Evolutionary conservation across 2,329 filamentous ascomycete genomes (phyloP), one percentile per base, ranked within the genome.

Genomic region (Penicillium polonicum): DNA sequence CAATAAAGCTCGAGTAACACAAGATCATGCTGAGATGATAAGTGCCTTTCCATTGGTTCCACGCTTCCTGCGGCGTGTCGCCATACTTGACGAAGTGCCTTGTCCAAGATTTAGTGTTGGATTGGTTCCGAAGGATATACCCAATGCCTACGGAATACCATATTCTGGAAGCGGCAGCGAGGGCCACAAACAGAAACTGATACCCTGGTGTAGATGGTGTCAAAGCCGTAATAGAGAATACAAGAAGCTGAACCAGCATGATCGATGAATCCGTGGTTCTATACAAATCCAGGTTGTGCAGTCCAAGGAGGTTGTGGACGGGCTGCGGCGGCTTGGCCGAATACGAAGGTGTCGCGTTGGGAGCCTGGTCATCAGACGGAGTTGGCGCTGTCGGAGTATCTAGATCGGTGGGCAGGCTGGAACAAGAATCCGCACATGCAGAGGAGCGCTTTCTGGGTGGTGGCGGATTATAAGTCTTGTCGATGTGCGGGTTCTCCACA

Each of bases 21-120:
- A 97, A 87, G 56, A 87, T 86, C 84, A 93, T 92, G 76, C 91
- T 95, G 65, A 97, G 82, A 72, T 99, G 91, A 70, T 97, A 97
- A 69, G 96, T 86, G 33, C 89, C 91, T 77, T 97, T 97, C 94
- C 94, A 99, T 73, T 99, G 93, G 56, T 89, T 87, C 94, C 94
- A 99, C 4, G 93, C 93, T 76, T 97, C 94, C 60, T 89, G 88
- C 3, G 88, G 88, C 60, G 85, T 92, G 73, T 97, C 94, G 60
- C 94, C 94, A 69, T 89, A 97, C 74, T 99, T 99, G 77, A 99
- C 85, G 72, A 97, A 99, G 78, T 99, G 94, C 27, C 94, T 87
- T 17, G 93, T 97, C 91, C 94, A 97, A 74, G 89, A 87, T 79
- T 97, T 97, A 76, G 88, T 86, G 69, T 88, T 88, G 21, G 93